Evolutionary conservation across 768 basidiomycete genomes (phyloP).

Genomic region (Rhodotorula graminis): DNA sequence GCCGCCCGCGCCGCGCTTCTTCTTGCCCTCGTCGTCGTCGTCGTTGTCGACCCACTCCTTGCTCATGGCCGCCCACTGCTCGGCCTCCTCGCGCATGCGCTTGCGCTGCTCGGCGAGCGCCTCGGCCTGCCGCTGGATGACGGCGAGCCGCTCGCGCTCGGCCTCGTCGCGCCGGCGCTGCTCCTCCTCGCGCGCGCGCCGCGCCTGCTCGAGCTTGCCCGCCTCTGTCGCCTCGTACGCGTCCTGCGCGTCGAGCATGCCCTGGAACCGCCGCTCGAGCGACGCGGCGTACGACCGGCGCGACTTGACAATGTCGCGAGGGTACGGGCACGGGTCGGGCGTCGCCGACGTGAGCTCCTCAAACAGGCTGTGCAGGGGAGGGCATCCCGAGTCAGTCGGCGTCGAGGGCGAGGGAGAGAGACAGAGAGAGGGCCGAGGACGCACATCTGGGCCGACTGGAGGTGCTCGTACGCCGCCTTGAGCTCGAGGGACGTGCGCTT

Average conservation of each 20-base stretch:
- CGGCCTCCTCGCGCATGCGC: slow-evolving; percentile 68
- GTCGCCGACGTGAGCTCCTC: slow-evolving; percentile 72
- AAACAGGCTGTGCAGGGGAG: slow-evolving; percentile 63
- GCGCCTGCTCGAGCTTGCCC: slow-evolving; percentile 65
- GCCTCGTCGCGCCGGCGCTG: slow-evolving; percentile 57
- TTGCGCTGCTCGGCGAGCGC: slow-evolving; percentile 74
- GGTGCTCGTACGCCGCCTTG: slow-evolving; percentile 69
- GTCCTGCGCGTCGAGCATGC: slow-evolving; percentile 50
- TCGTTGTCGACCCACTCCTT: slow-evolving; percentile 67
- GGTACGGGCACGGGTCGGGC: slow-evolving; percentile 69
- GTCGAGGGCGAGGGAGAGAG: background rate
- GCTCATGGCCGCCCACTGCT: slow-evolving; percentile 68
- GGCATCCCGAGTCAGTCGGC: background rate
- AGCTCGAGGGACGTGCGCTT: slow-evolving; percentile 80
- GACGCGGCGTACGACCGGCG: slow-evolving; percentile 87
- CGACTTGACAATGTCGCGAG: slow-evolving; percentile 63
- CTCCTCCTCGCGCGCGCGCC: slow-evolving; percentile 74
- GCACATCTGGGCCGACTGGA: slow-evolving; percentile 78
- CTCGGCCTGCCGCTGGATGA: slow-evolving; percentile 65
- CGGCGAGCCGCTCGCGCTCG: slow-evolving; percentile 62
- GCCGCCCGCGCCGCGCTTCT: slow-evolving; percentile 41
- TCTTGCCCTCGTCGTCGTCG: slow-evolving; percentile 63
- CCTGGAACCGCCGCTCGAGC: slow-evolving; percentile 74
- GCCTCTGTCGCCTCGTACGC: slow-evolving; percentile 42
- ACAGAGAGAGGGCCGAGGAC: slow-evolving; percentile 39